These are phyloP conservation scores for Penicillium sp. DNA, from an alignment of 2,329 filamentous ascomycete species.

Conservation along the genomic window DNA sequence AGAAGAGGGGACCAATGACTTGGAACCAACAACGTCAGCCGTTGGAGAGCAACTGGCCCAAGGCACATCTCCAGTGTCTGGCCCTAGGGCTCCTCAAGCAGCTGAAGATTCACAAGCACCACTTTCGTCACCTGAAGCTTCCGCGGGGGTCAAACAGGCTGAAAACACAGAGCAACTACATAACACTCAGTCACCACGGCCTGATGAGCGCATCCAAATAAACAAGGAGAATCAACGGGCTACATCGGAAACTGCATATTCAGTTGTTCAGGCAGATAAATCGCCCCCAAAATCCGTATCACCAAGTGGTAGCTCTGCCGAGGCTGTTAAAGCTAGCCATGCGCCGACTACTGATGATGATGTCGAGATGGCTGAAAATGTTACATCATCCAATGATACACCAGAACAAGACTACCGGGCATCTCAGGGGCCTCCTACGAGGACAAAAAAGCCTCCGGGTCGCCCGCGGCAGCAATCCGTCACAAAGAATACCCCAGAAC, in stretches of 20 bases:
- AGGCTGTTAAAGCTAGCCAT: background rate
- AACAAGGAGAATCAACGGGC: background rate
- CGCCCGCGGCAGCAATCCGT: background rate
- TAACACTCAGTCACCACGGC: slow-evolving; percentile 6
- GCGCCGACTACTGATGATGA: background rate
- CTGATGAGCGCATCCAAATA: background rate
- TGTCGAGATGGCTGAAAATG: background rate
- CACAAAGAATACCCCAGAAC: background rate
- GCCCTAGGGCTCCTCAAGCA: background rate
- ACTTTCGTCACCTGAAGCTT: background rate
- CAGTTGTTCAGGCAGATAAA: background rate
- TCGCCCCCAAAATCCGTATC: background rate
- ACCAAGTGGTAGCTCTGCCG: background rate
- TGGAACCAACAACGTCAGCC: background rate
- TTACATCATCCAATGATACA: background rate
- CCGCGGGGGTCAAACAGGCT: background rate
- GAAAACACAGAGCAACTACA: background rate
- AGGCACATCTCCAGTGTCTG: background rate
- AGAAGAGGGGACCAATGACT: background rate
- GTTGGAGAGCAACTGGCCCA: background rate
- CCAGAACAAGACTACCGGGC: background rate
- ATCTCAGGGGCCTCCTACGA: background rate
- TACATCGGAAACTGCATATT: background rate
- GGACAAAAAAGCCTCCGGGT: background rate
- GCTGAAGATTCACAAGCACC: background rate